Evolutionary conservation across 345 rosid genomes (phyloP).

Genomic region (Erodium maritimum): DNA sequence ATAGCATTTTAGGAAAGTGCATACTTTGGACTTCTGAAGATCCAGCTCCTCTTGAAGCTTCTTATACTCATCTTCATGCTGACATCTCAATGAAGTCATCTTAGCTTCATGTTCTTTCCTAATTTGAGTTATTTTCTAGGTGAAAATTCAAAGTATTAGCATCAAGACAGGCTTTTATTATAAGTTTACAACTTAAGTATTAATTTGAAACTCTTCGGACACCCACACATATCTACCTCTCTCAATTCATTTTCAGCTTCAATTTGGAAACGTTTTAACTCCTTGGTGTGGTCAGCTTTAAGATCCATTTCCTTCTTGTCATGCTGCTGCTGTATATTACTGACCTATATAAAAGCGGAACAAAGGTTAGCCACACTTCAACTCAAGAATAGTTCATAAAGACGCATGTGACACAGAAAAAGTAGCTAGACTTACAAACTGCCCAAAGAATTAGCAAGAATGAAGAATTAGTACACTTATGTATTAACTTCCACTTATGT

Average conservation of each 20-base stretch:
- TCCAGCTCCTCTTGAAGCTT: slow-evolving; percentile 59
- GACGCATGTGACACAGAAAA: neutral
- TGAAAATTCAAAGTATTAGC: slow-evolving; percentile 8
- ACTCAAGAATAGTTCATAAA: neutral
- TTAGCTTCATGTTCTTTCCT: slow-evolving; percentile 69
- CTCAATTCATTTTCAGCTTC: slow-evolving; percentile 58
- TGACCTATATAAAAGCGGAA: slow-evolving; percentile 26
- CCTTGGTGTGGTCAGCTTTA: slow-evolving; percentile 48
- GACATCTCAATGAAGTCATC: slow-evolving; percentile 49
- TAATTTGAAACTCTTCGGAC: neutral
- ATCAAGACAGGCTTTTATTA: neutral
- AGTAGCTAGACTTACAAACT: neutral
- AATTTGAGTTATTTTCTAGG: slow-evolving; percentile 42
- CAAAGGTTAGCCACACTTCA: slow-evolving; percentile 2
- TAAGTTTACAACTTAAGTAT: neutral
- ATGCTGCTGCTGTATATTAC: slow-evolving; percentile 39
- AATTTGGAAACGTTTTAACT: slow-evolving; percentile 49
- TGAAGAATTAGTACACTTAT: no score
- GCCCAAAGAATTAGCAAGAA: neutral
- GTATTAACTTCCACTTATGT: no score
- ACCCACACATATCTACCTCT: slow-evolving; percentile 29
- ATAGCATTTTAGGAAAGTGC: slow-evolving; percentile 10
- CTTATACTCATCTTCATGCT: slow-evolving; percentile 64
- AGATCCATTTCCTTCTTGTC: slow-evolving; percentile 47
- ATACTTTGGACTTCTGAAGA: slow-evolving; percentile 64